phyloP scores from a whole-genome alignment of 2,329 filamentous ascomycete species.

The Fusarium devonianum region DNA sequence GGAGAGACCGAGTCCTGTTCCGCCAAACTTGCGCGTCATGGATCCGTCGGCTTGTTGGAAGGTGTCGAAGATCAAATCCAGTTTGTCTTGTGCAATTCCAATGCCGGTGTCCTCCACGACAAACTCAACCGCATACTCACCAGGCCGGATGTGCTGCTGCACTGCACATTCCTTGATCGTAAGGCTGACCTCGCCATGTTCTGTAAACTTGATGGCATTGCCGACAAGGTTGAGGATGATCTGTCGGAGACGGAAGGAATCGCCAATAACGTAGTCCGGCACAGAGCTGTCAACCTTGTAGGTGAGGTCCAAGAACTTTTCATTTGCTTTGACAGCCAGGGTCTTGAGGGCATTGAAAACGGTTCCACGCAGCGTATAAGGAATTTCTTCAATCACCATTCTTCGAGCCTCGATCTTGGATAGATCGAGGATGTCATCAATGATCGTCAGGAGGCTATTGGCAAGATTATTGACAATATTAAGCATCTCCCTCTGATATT shows the following conservation, averaged over 20 bases:
- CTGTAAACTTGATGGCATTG: constrained; percentile 99
- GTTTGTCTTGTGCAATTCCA: constrained; percentile 92
- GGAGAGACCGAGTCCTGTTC: constrained; percentile 90
- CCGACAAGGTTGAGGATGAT: constrained; percentile 97
- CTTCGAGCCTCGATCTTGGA: constrained; percentile 92
- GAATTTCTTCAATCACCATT: constrained; percentile 98
- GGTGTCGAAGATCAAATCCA: constrained; percentile 97
- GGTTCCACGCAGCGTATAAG: constrained; percentile 90
- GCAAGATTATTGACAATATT: constrained; percentile 97
- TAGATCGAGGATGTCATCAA: constrained; percentile 81
- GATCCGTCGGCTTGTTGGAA: constrained; percentile 99
- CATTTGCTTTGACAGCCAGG: constrained; percentile 94
- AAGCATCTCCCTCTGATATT: constrained; percentile 96
- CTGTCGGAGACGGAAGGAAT: constrained; percentile 94
- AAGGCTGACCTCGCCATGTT: constrained; percentile 93
- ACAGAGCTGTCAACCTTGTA: constrained; percentile 94
- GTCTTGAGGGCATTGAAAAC: constrained; percentile 98
- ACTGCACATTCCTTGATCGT: constrained; percentile 78
- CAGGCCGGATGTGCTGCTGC: constrained; percentile 67
- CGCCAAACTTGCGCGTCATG: constrained; percentile 94
- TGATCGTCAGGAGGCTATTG: constrained; percentile 95
- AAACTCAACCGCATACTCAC: constrained; percentile 94
- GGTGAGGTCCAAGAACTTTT: constrained; percentile 90
- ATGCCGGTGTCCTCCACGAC: constrained; percentile 96
- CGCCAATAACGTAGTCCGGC: constrained; percentile 93